A percentile compares a stretch with the other conserved stretches of the same genome.
Conservation (phyloP, 1,284 basidiomycete species). For the Tylopilus sp. region DNA sequence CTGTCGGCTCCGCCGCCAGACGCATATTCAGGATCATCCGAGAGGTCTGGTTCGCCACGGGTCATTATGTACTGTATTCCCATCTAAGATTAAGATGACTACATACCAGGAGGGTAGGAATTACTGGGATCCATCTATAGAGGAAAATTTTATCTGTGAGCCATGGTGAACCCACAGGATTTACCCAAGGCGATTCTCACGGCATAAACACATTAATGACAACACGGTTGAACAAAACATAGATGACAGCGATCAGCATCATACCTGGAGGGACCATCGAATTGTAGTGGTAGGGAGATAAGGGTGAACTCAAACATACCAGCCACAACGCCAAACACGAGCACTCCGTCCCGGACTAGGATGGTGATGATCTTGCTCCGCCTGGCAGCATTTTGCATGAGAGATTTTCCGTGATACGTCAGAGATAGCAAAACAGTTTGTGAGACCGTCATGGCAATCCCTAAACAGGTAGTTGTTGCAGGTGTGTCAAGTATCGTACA, state of each 20-base stretch:
- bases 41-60: conserved; percentile 23
- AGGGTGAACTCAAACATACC: conserved; percentile 16
- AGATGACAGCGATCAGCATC: conserved; percentile 9
- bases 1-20: conserved; percentile 19
- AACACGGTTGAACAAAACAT: conserved; percentile 8
- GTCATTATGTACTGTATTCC: background rate
- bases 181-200: conserved; percentile 15
- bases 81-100: background rate
- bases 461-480: background rate
- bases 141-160: background rate
- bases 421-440: conserved; percentile 25
- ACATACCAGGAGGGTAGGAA: conserved; percentile 31
- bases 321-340: conserved; percentile 19
- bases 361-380: conserved; percentile 25
- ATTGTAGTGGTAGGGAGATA: conserved; percentile 6
- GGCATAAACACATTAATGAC: conserved; percentile 29
- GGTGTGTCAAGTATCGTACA: conserved; percentile 22
- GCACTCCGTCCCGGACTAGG: conserved; percentile 29
- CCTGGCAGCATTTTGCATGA: conserved; percentile 18
- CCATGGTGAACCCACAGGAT: background rate
- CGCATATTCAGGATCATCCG: conserved; percentile 37
- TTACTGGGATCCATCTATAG: conserved; percentile 26
- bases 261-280: conserved; percentile 11
- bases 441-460: conserved; percentile 19
- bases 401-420: conserved; percentile 28